phyloP scores from a whole-genome alignment of 768 basidiomycete species.

The Pleurotus giganteus region DNA sequence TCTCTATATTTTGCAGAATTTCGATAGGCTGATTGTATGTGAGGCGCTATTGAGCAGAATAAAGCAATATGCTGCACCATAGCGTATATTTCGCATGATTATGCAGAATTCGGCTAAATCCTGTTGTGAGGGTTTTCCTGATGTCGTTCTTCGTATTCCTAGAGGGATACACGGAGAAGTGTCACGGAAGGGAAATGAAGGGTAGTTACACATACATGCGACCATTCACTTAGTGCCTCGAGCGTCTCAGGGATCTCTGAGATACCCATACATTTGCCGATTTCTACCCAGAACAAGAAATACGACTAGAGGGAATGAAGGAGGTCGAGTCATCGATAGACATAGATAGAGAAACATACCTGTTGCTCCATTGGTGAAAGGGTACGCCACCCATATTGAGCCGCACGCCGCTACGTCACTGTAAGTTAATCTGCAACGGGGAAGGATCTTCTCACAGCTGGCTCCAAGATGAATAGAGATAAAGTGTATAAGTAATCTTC shows the following conservation, averaged over 20 bases:
- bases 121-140: no score
- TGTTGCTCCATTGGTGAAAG: constrained; percentile 44
- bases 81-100: no score
- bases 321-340: background rate
- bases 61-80: no score
- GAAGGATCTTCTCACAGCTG: constrained; percentile 27
- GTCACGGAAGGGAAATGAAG: background rate
- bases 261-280: constrained; percentile 47
- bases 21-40: no score
- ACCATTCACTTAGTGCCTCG: constrained; percentile 36
- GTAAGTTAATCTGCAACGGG: background rate
- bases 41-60: no score
- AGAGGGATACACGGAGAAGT: background rate
- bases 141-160: background rate
- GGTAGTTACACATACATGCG: constrained; percentile 24
- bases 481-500: constrained; percentile 32
- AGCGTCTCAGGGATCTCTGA: constrained; percentile 40
- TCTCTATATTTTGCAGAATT: no score
- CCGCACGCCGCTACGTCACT: constrained; percentile 32
- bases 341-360: background rate
- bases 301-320: constrained; percentile 27
- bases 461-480: constrained; percentile 29
- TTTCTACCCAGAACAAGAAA: constrained; percentile 42
- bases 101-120: no score
- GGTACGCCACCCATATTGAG: constrained; percentile 40